A percentile compares a stretch with the other conserved stretches of the same genome.
Conservation (phyloP, 2,329 filamentous ascomycete genomes). For the Emmonsiellopsis sp. region DNA sequence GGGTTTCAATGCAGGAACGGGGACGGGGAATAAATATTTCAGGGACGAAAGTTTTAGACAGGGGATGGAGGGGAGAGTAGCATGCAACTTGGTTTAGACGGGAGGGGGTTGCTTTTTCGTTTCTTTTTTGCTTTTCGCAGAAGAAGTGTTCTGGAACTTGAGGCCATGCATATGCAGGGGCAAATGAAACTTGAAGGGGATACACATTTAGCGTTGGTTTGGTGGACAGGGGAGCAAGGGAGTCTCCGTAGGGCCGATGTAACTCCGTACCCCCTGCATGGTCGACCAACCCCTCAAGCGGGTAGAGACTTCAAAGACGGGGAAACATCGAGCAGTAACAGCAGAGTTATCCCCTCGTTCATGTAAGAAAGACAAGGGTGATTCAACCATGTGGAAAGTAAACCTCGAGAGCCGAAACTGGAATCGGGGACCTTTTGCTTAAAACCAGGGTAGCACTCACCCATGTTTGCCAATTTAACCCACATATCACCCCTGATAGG, state of each 20-base stretch:
- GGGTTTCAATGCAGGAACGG: too few species aligned
- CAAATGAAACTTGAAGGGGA: neutral
- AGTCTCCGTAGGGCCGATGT: neutral
- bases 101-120: neutral
- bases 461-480: slow-evolving; percentile 37
- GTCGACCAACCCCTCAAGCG: too few species aligned
- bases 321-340: too few species aligned
- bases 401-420: neutral
- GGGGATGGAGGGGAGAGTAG: neutral
- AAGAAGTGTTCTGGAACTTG: neutral
- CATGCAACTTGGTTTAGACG: neutral
- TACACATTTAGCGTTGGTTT: neutral
- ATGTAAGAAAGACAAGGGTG: neutral
- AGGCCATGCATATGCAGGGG: neutral
- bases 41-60: too few species aligned
- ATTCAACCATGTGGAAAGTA: neutral
- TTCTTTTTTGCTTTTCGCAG: neutral
- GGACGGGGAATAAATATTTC: too few species aligned
- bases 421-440: neutral
- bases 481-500: slow-evolving; percentile 34
- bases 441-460: slow-evolving; percentile 15
- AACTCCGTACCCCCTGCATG: neutral
- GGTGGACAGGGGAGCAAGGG: too few species aligned
- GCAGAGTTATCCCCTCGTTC: too few species aligned
- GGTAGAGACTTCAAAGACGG: too few species aligned